Base-by-base conservation (phyloP, 768 basidiomycete genomes). In the Leccinum barrowsii region DNA sequence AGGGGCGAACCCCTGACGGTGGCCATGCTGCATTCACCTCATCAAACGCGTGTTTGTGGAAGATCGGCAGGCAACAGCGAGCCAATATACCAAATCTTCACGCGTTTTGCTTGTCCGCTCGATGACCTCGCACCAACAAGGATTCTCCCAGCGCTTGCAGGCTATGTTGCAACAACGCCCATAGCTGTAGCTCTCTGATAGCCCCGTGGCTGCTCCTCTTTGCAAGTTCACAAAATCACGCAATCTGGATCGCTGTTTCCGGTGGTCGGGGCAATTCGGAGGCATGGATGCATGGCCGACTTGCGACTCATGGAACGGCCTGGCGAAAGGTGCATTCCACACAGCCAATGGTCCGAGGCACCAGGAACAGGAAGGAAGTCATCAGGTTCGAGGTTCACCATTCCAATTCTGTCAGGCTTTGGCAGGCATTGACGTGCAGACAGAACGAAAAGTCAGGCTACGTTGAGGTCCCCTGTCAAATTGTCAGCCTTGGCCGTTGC, bases 1-100 rank as follows among this genome's bases (percentile, higher is more conserved):
- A 71, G 55, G 58, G 63, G 54, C 10, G 28, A 44, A 40, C 68
- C 65, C 63, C 63, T 72, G 63, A 65, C 50, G 56, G 47, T 53
- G 42, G 65, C 66, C 66, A 63, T 59, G 65, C 56, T 60, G 61
- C 59, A 57, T 59, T 68, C 65, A 61, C 50, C 50, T 57, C 67
- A 55, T 59, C 65, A 61, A 65, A 62, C 62, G 57, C 57, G 55
- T 64, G 67, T 68, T 50, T 47, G 11, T 55, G 19, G 40, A 22
- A 52, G 46, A 64, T 55, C 50, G 52, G 32, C 34, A 60, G 47
- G 54, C 65, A 37, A 57, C 54, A 32, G n/a, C 37, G 21, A 28
- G 34, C 30, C 40, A 28, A n/a, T 40, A 46, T 48, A 56, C 32
- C 56, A 51, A 49, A 8, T 32, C 21, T 13, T 49, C 44, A 30